Evolutionary conservation across 2,329 filamentous ascomycete species (phyloP), one percentile per base, ranked within the genome.

Genomic region (Trichoderma sp.): DNA sequence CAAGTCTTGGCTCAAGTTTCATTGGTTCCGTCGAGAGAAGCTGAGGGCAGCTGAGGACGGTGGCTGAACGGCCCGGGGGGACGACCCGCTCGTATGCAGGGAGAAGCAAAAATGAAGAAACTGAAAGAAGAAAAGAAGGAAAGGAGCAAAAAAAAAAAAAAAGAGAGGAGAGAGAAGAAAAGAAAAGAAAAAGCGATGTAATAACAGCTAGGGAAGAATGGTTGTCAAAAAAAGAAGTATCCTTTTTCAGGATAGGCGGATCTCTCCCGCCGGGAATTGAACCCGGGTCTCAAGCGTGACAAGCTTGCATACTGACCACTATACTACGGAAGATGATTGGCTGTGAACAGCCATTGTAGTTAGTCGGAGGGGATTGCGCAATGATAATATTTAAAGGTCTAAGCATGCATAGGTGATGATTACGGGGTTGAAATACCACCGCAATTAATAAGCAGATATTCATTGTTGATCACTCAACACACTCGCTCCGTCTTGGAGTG

Each of bases 261-360:
- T 9, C 70, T 71, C 70, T 71, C 70, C 70, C 70, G 70, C 70
- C 70, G 70, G 70, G 70, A 71, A 71, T 71, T 71, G 70, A 71
- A 71, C 70, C 70, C 70, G 69, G 70, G 70, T 71, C 70, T 71
- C 70, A 70, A 71, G 70, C 70, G 70, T 71, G 70, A 71, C 69
- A 71, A 71, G 70, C 70, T 71, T 70, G 70, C 70, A 71, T 71
- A 71, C 70, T 71, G 70, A 71, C 70, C 70, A 71, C 70, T 71
- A 71, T 71, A 71, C 70, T 71, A 71, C 70, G 70, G 70, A 71
- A 68, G 67, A 70, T 68, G 13, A 42, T 59, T 67, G 65, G 45
- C 58, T 67, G 65, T 67, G 65, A 42, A 25, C 65, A 67, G 58
- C 65, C 65, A 67, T n/a, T 45, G 65, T 67, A 67, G 65, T 42